These are phyloP conservation scores for Serendipita sp. DNA, from an alignment of 768 basidiomycete genomes.

Conservation along the genomic window DNA sequence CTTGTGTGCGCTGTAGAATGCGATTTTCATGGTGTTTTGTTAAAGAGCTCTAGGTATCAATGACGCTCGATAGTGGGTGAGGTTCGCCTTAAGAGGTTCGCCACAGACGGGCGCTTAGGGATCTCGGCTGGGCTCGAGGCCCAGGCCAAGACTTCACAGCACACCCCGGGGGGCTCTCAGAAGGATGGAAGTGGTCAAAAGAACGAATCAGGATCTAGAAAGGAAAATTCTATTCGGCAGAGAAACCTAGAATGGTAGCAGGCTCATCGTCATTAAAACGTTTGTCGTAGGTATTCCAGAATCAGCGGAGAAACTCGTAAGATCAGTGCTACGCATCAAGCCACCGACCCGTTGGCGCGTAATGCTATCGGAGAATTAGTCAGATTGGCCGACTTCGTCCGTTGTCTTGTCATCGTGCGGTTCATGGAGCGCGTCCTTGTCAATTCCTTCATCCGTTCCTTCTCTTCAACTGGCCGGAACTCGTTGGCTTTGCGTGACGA, in stretches of 20 bases:
- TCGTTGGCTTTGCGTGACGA: conserved; percentile 1
- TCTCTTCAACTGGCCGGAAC: background rate
- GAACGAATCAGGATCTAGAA: too few relatives aligned
- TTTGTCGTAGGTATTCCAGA: too few relatives aligned
- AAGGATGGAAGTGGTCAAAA: too few relatives aligned
- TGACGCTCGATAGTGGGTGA: too few relatives aligned
- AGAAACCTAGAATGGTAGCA: background rate
- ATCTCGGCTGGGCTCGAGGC: background rate
- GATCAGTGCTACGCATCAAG: too few relatives aligned
- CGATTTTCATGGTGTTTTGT: conserved; percentile 9
- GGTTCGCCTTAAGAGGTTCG: background rate
- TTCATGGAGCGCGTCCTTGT: background rate
- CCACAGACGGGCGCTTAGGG: background rate
- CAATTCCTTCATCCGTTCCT: background rate
- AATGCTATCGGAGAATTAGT: too few relatives aligned
- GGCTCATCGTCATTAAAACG: background rate
- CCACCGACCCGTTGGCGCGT: too few relatives aligned
- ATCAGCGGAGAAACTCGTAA: too few relatives aligned
- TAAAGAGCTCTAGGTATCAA: too few relatives aligned
- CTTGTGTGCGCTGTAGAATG: conserved; percentile 13
- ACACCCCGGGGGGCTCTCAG: too few relatives aligned
- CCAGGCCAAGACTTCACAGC: too few relatives aligned
- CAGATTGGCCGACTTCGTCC: too few relatives aligned
- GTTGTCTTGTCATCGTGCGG: background rate
- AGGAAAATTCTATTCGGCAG: background rate